Base-by-base conservation (phyloP, 1,284 basidiomycete species). In the Cronartium quercuum region DNA sequence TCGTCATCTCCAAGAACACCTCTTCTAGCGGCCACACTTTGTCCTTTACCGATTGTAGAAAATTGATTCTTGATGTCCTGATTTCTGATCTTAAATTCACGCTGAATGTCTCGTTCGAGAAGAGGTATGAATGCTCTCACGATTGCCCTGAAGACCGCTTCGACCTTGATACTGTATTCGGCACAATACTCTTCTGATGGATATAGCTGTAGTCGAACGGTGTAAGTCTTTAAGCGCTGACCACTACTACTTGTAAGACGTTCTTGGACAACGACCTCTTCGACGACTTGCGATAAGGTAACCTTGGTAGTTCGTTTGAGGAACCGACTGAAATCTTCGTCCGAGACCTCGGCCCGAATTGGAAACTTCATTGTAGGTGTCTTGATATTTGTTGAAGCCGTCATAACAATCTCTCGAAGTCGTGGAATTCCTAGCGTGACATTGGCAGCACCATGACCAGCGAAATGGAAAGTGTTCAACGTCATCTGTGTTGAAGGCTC, bases 401-500 rank as follows among this genome's bases (percentile, higher is more conserved):
- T 98, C 94, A 98, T 98, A 80, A 99, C 92, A 80, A 99, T 98
- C 84, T 99, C 96, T 82, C 95, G 89, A 34, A 99, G 85, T 83
- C 96, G 94, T 63, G 96, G 96, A 79, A 99, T 98, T 87, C 96
- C 96, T 64, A 99, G 87, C 1, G 96, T 99, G 77, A 99, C 96
- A 82, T 99, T 99, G 47, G 96, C 95, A 76, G 96, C 95, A 83
- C 96, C 96, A 82, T 98, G 96, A 79, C 95, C 93, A 78, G 94
- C 94, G 82, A 98, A 97, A 85, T 99, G 96, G 88, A 99, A 99
- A 9, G 96, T 99, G 83, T 99, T 99, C 78, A 99, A 84, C 38
- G 96, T 99, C 96, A 99, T 99, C 82, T 99, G 96, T 1, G 96
- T 99, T 34, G 96, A 98, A 3, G 96, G 96, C 83, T 99, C 96